Percentiles rank a stretch among this genome's conserved stretches.
phyloP scores from a whole-genome alignment of 139 green algal genomes.

The Chlamydomonas asymmetrica region DNA sequence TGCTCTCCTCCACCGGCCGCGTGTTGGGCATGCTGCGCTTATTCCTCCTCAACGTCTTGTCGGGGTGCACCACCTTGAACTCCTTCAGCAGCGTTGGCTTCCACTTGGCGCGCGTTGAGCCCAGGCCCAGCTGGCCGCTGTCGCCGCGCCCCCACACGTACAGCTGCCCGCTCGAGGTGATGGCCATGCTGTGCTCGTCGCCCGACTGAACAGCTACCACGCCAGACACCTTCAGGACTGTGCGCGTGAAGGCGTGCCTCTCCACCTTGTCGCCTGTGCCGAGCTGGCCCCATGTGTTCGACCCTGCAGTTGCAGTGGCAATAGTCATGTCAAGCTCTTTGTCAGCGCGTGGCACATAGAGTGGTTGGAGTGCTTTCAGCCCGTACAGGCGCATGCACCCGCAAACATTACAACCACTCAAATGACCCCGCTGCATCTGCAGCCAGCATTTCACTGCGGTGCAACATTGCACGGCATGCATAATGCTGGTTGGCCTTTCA shows the following conservation, averaged over 20 bases:
- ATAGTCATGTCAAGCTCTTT: not conserved
- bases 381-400: too few species aligned
- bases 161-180: conserved; percentile 55
- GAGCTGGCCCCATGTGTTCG: conserved; percentile 79
- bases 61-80: conserved; percentile 70
- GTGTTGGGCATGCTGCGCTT: conserved; percentile 48
- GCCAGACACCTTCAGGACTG: conserved; percentile 10
- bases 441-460: too few species aligned
- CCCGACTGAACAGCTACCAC: conserved; percentile 65
- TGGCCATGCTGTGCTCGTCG: conserved; percentile 66
- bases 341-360: not conserved
- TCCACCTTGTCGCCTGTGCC: conserved; percentile 57
- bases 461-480: too few species aligned
- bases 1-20: conserved; percentile 27
- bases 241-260: conserved; percentile 47
- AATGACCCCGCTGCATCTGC: too few species aligned
- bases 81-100: conserved; percentile 47
- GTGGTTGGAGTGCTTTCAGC: too few species aligned
- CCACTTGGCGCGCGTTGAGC: conserved; percentile 57
- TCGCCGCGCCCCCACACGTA: conserved; percentile 82
- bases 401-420: too few species aligned
- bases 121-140: conserved; percentile 76
- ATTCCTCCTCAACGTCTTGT: conserved; percentile 72
- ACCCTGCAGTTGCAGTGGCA: conserved; percentile 38
- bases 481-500: too few species aligned